Evolutionary conservation across 495 filamentous ascomycete species (phyloP).

Genomic region (Penicillium manginii): DNA sequence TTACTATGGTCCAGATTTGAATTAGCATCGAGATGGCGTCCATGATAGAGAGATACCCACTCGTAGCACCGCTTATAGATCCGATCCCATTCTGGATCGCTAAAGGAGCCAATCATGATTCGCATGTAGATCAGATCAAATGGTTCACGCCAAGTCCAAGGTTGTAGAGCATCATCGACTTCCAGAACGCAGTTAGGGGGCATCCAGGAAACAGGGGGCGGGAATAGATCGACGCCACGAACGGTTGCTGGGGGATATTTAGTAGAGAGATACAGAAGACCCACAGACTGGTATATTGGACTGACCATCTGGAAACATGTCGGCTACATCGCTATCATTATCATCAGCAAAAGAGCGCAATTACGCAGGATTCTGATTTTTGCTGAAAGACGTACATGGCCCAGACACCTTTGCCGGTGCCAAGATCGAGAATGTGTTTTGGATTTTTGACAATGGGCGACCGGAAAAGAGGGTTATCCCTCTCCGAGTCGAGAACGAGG

Average conservation of each 20-base stretch:
- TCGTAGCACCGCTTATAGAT: conserved; percentile 33
- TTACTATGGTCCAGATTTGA: conserved; percentile 13
- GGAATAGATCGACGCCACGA: conserved; percentile 31
- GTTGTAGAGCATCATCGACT: conserved; percentile 27
- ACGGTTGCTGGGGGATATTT: conserved; percentile 19
- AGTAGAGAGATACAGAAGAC: not conserved
- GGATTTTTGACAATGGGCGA: conserved; percentile 15
- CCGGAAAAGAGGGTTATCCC: conserved; percentile 25
- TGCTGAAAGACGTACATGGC: conserved; percentile 21
- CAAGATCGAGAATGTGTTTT: conserved; percentile 24
- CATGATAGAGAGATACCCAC: conserved; percentile 5
- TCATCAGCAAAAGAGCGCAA: not conserved
- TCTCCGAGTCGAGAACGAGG: conserved; percentile 22
- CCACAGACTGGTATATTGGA: not conserved
- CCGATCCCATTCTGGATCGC: conserved; percentile 28
- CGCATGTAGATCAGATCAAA: conserved; percentile 43
- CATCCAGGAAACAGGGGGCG: conserved; percentile 29
- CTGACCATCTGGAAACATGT: conserved; percentile 23
- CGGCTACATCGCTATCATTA: conserved; percentile 22
- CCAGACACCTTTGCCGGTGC: conserved; percentile 29
- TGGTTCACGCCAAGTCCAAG: conserved; percentile 34
- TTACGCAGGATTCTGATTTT: not conserved
- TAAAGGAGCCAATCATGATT: conserved; percentile 29
- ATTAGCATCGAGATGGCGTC: too few species aligned
- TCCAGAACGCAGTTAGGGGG: conserved; percentile 28